These are phyloP conservation scores for Aspergillus heteromorphus DNA, from an alignment of 495 filamentous ascomycete species.

Conservation along the genomic window DNA sequence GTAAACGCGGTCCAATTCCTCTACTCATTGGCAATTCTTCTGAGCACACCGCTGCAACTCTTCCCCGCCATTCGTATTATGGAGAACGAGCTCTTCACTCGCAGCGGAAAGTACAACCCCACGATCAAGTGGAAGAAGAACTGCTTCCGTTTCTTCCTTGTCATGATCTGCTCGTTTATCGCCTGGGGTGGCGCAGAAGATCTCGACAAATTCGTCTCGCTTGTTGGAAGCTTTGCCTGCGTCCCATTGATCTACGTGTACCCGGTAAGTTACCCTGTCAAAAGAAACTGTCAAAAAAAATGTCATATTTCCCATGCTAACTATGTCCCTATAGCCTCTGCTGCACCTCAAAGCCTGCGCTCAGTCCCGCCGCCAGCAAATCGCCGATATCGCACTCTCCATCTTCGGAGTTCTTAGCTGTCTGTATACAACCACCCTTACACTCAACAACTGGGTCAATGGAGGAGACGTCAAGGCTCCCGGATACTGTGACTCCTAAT, in stretches of 20 bases:
- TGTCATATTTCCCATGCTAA: too few relatives aligned
- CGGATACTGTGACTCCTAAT: conserved; percentile 54
- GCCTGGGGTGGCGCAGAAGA: conserved; percentile 90
- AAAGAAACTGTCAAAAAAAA: background rate
- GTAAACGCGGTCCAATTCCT: conserved; percentile 95
- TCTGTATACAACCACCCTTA: conserved; percentile 82
- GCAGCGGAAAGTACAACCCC: conserved; percentile 91
- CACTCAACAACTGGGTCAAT: conserved; percentile 75
- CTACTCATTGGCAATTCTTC: conserved; percentile 88
- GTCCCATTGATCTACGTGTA: conserved; percentile 97
- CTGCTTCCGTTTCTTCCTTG: conserved; percentile 85
- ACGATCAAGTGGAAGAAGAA: conserved; percentile 99
- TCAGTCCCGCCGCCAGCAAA: conserved; percentile 52
- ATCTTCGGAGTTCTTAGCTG: conserved; percentile 80
- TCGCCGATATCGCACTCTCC: conserved; percentile 67
- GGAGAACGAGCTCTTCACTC: conserved; percentile 64
- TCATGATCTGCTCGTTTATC: conserved; percentile 75
- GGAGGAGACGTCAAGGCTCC: conserved; percentile 37
- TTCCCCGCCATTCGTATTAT: conserved; percentile 88
- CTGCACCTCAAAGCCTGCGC: conserved; percentile 82
- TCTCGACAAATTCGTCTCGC: conserved; percentile 92
- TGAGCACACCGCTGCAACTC: conserved; percentile 87
- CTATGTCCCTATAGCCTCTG: conserved; percentile 57
- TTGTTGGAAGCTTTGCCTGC: conserved; percentile 96
- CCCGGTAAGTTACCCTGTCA: conserved; percentile 58